These are phyloP conservation scores for Peniophora sp. DNA, from an alignment of 1,284 basidiomycete genomes.

Conservation along the genomic window DNA sequence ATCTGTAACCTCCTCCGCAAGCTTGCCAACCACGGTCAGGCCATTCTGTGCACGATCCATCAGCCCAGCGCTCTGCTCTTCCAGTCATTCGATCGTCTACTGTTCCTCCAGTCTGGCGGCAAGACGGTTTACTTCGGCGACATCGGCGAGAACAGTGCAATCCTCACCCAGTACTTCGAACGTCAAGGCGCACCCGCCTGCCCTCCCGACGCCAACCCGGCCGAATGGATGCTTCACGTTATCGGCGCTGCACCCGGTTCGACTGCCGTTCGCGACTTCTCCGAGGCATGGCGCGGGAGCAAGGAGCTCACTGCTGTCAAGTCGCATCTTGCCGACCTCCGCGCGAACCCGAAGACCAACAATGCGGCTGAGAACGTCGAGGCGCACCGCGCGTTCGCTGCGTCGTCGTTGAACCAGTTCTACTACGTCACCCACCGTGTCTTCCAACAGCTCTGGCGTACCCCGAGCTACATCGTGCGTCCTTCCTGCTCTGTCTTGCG, in stretches of 20 bases:
- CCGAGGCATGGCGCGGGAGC: background rate
- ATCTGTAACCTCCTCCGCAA: background rate
- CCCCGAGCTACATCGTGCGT: background rate
- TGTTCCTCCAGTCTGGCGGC: slow-evolving; percentile 13
- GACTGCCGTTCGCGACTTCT: background rate
- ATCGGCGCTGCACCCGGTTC: slow-evolving; percentile 27
- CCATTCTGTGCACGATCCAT: slow-evolving; percentile 2
- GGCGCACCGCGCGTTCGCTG: background rate
- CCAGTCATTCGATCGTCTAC: slow-evolving; percentile 10
- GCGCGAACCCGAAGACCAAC: background rate
- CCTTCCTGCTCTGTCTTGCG: background rate
- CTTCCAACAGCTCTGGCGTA: background rate
- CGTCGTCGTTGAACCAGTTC: background rate
- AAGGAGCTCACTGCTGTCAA: background rate
- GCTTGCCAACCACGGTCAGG: background rate
- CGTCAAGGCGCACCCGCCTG: slow-evolving; percentile 24
- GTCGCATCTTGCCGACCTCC: background rate
- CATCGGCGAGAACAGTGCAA: background rate
- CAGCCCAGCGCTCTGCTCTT: background rate
- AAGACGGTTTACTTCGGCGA: slow-evolving; percentile 1
- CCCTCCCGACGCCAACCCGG: slow-evolving; percentile 45
- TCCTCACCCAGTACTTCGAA: slow-evolving; percentile 33
- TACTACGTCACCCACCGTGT: background rate
- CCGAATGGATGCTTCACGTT: slow-evolving; percentile 48
- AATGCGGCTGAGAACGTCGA: background rate